Evolutionary conservation across 2,329 filamentous ascomycete species (phyloP), one percentile per base, ranked within the genome.

Genomic region (Pestalotiopsis fici): DNA sequence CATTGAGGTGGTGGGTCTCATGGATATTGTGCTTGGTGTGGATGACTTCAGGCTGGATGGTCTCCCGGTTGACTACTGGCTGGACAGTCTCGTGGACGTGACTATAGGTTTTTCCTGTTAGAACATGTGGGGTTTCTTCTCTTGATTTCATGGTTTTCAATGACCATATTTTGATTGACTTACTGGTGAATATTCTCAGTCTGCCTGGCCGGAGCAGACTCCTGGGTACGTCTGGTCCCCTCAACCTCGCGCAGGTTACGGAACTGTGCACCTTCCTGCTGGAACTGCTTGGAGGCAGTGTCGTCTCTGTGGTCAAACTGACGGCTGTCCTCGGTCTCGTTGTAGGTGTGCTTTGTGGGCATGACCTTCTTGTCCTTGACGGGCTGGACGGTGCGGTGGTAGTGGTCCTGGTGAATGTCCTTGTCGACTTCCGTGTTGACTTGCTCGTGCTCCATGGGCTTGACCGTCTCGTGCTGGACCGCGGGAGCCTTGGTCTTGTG

Each of bases 351-450:
- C 47, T 64, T 31, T 13, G 61, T 64, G 27, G 61, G 39, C 9
- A 55, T 39, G 27, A 64, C 61, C 13, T 64, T 64, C 43, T 55
- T 55, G 47, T 64, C 61, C 43, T 64, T 54, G 47, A 64, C 47
- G 37, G 61, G 61, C 37, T 64, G 61, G 25, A 64, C 28, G 7
- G 39, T 64, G 47, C 18, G 21, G 28, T 31, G 39, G 47, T 64
- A 64, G 47, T 64, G 61, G 27, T 64, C 61, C 47, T 64, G 61
- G 61, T 64, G 61, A 11, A 64, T 13, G 15, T 64, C 61, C 47
- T 64, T 64, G 61, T 64, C 61, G 61, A 64, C 13, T 13, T 54
- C 25, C 18, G 61, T 64, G 28, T 55, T 27, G n/a, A 55, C 43
- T 43, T 64, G 50, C 61, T 64, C 43, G 37, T 64, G 61, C 28